A percentile compares a stretch with the other conserved stretches of the same genome.
phyloP scores from a whole-genome alignment of 805 yeast species.

The Pichia exigua region DNA sequence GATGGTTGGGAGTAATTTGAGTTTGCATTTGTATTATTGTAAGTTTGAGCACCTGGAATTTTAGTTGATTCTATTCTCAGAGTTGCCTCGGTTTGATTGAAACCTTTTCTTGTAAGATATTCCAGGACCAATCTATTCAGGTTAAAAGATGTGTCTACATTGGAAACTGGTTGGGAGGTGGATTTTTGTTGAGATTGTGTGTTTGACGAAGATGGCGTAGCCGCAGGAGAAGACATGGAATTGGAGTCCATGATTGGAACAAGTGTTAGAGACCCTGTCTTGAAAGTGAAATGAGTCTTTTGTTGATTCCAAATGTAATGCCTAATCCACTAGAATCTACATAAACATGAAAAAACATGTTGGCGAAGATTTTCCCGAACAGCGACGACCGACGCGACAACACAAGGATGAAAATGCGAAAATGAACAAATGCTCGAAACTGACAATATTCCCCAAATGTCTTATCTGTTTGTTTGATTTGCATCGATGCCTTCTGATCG shows the following conservation, averaged over 20 bases:
- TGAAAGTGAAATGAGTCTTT: too few species aligned
- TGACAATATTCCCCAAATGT: background rate
- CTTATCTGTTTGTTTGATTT: background rate
- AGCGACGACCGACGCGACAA: background rate
- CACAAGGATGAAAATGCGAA: background rate
- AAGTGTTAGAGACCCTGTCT: too few species aligned
- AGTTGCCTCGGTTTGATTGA: slow-evolving; percentile 90
- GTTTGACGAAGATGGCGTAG: background rate
- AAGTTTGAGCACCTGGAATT: slow-evolving; percentile 42
- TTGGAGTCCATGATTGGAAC: background rate
- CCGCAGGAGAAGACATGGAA: background rate
- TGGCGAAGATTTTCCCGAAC: background rate
- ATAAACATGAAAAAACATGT: background rate
- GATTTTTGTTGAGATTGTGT: slow-evolving; percentile 16
- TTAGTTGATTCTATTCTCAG: slow-evolving; percentile 77
- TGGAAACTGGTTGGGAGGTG: slow-evolving; percentile 9
- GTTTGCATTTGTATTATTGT: slow-evolving; percentile 41
- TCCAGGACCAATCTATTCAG: slow-evolving; percentile 82
- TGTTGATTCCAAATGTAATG: too few species aligned
- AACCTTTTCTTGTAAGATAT: slow-evolving; percentile 88
- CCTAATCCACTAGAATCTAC: too few species aligned
- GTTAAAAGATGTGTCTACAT: slow-evolving; percentile 15
- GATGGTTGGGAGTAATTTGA: slow-evolving; percentile 27
- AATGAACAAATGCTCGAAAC: too few species aligned
- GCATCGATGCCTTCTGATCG: background rate